A percentile compares a stretch with the other conserved stretches of the same genome.
These are phyloP conservation scores for Sporopachydermia lactativora DNA, from an alignment of 805 yeast species.

Conservation along the genomic window DNA sequence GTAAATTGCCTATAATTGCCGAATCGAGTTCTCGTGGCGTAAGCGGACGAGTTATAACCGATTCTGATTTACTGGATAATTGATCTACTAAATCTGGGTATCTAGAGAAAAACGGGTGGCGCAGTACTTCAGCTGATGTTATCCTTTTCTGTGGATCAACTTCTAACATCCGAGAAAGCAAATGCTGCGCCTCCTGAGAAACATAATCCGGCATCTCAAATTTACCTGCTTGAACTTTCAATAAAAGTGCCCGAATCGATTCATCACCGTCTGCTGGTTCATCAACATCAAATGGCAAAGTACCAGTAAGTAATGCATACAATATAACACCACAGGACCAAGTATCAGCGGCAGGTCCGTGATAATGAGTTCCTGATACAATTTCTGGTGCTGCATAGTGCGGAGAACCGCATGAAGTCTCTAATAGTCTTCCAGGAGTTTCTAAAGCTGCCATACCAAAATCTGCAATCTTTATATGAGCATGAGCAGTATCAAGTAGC, in stretches of 20 bases:
- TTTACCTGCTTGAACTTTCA: conserved; percentile 66
- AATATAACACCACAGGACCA: conserved; percentile 84
- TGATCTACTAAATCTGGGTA: conserved; percentile 18
- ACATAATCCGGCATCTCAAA: conserved; percentile 59
- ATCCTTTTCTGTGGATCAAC: conserved; percentile 63
- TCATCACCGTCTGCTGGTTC: conserved; percentile 30
- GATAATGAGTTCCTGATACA: conserved; percentile 63
- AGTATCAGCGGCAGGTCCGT: conserved; percentile 75
- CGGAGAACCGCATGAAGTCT: conserved; percentile 79
- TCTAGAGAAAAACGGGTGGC: conserved; percentile 39
- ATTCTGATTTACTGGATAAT: conserved; percentile 4
- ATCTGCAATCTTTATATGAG: conserved; percentile 68
- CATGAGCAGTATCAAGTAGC: conserved; percentile 39
- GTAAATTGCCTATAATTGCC: background rate
- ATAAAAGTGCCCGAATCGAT: conserved; percentile 50
- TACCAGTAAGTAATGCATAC: conserved; percentile 67
- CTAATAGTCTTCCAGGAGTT: conserved; percentile 51
- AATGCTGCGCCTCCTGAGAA: conserved; percentile 50
- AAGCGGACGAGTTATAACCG: background rate
- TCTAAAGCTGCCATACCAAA: conserved; percentile 87
- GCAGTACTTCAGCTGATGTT: conserved; percentile 47
- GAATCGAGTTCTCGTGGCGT: background rate
- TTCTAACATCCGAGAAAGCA: conserved; percentile 49
- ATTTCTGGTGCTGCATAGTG: conserved; percentile 86
- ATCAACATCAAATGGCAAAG: conserved; percentile 54